phyloP scores from a whole-genome alignment of 2,329 filamentous ascomycete species.

The Arthroderma uncinatum region DNA sequence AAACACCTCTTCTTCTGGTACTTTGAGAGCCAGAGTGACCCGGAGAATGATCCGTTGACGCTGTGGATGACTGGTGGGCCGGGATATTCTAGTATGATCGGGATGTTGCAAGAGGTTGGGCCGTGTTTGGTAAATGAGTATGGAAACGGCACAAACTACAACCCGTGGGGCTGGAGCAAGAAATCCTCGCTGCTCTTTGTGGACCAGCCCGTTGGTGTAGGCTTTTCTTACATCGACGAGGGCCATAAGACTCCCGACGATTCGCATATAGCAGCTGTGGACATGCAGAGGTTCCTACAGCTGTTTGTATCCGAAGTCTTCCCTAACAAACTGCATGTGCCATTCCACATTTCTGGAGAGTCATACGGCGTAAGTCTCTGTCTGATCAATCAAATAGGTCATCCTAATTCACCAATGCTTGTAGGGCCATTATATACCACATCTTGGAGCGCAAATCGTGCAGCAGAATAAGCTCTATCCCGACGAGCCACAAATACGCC shows the following conservation, averaged over 20 bases:
- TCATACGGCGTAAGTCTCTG: slow-evolving; percentile 32
- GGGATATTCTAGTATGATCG: slow-evolving; percentile 28
- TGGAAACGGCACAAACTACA: slow-evolving; percentile 11
- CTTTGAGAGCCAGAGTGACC: slow-evolving; percentile 31
- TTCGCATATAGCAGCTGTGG: slow-evolving; percentile 35
- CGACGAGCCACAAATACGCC: slow-evolving; percentile 7
- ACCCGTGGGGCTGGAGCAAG: slow-evolving; percentile 21
- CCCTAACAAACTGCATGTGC: slow-evolving; percentile 29
- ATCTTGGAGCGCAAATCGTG: background rate
- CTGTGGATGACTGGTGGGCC: slow-evolving; percentile 36
- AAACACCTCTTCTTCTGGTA: slow-evolving; percentile 41
- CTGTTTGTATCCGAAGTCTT: slow-evolving; percentile 37
- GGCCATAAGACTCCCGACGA: slow-evolving; percentile 24
- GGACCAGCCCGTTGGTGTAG: slow-evolving; percentile 30
- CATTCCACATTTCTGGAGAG: slow-evolving; percentile 39
- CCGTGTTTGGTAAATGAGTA: slow-evolving; percentile 21
- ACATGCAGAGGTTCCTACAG: slow-evolving; percentile 40
- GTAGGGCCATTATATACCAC: background rate
- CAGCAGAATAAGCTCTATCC: background rate
- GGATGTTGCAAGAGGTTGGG: slow-evolving; percentile 28
- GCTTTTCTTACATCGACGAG: slow-evolving; percentile 29
- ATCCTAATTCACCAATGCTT: background rate
- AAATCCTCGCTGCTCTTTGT: slow-evolving; percentile 20
- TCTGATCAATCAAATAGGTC: slow-evolving; percentile 13
- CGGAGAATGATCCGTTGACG: slow-evolving; percentile 28